Evolutionary conservation across 2,329 filamentous ascomycete species (phyloP), one percentile per base, ranked within the genome.

Genomic region (Verticillium klebahnii): DNA sequence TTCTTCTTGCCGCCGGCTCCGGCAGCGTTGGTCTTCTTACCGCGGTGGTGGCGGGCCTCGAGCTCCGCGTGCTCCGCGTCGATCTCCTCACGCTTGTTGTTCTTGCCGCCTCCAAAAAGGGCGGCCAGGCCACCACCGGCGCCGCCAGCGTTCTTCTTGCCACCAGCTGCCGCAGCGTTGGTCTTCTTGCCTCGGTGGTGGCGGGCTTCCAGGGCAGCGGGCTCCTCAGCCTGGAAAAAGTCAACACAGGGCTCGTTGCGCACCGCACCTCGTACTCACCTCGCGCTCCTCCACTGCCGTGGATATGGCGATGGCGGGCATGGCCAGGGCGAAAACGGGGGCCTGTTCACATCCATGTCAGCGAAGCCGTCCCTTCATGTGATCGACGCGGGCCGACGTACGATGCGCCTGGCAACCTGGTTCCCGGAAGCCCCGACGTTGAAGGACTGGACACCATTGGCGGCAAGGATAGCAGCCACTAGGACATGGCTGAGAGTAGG

Each of bases 401-500:
- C 57, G 36, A 50, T 40, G 39, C 37, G 57, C 57, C 25, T 58
- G 39, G 39, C 57, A 34, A 58, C 36, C 37, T 39, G 37, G 45
- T 58, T 58, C 14, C 23, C 37, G 7, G 25, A 34, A n/a, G 56
- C 19, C 23, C 45, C 45, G 14, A 50, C 17, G 25, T 34, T 40
- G 14, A 58, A 19, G 37, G 57, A 58, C 39, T 58, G 57, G 15
- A 31, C 57, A 12, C 57, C 57, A 12, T 39, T 45, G 57, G 57
- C 39, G 37, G 57, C 57, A 58, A 58, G 57, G n/a, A 31, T 19
- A 31, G 37, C 39, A 8, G 57, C 36, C 37, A 58, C 25, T 6
- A 58, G 25, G 57, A 58, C 29, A 25, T 58, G 57, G 31, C 57
- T 40, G 17, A 58, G 25, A 19, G 57, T 58, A 40, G 57, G 57